Percentiles rank a stretch among this genome's conserved stretches.
Evolutionary conservation across 345 rosid species (phyloP).

Genomic region (Mangifera indica): DNA sequence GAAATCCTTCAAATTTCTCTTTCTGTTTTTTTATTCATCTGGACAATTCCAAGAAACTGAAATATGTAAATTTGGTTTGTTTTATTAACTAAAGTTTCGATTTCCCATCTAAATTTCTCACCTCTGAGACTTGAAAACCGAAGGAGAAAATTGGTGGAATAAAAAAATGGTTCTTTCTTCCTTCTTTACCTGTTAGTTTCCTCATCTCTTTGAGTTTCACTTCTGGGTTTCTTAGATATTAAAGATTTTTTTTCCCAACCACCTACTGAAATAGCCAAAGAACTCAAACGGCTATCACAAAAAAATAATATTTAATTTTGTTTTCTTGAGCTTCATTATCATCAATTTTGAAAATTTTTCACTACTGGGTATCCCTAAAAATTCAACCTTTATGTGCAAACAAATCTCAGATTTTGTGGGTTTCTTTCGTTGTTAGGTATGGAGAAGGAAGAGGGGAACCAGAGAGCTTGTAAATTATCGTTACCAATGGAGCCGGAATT

Average conservation of each 20-base stretch:
- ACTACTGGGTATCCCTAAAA: background rate
- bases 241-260: background rate
- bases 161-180: background rate
- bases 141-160: background rate
- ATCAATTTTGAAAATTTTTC: too few relatives aligned
- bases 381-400: background rate
- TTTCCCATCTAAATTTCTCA: background rate
- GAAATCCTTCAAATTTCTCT: background rate
- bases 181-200: background rate
- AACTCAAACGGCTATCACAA: background rate
- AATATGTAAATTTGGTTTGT: background rate
- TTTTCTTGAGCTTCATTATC: background rate
- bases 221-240: conserved; percentile 1
- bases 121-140: background rate
- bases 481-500: conserved; percentile 48
- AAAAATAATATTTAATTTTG: background rate
- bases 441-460: conserved; percentile 52
- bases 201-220: background rate
- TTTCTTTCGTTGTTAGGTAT: conserved; percentile 25
- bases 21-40: background rate
- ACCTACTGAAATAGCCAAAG: background rate
- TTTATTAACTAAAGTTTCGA: background rate
- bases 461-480: conserved; percentile 36
- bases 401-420: background rate
- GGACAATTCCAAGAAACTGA: background rate